phyloP scores from a whole-genome alignment of 805 yeast species.

The Zygotorulaspora sp. region DNA sequence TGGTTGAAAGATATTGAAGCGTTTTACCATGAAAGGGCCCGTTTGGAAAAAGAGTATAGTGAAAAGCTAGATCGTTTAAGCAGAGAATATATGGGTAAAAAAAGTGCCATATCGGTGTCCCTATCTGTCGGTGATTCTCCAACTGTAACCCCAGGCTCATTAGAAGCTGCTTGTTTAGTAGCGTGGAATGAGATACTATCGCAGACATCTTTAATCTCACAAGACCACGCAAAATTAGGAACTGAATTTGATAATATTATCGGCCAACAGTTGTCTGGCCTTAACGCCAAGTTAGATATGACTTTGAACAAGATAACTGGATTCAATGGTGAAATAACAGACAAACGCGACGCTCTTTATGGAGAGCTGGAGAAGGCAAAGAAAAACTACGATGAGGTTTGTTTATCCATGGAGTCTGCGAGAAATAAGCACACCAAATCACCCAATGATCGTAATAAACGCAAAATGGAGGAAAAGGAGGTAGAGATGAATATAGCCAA shows the following conservation, averaged over 20 bases:
- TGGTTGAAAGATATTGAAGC: conserved; percentile 77
- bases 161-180: conserved; percentile 81
- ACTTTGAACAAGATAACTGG: conserved; percentile 52
- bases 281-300: conserved; percentile 50
- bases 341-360: conserved; percentile 36
- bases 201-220: conserved; percentile 76
- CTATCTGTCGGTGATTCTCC: conserved; percentile 91
- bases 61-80: conserved; percentile 58
- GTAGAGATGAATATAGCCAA: conserved; percentile 84
- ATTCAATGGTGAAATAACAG: conserved; percentile 55
- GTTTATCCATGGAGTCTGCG: conserved; percentile 74
- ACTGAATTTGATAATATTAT: conserved; percentile 56
- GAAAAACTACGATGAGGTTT: conserved; percentile 71
- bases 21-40: conserved; percentile 79
- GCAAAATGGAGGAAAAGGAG: conserved; percentile 56
- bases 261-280: conserved; percentile 53
- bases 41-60: conserved; percentile 79
- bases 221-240: conserved; percentile 57
- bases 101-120: conserved; percentile 60
- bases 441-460: conserved; percentile 45
- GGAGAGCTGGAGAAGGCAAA: conserved; percentile 42
- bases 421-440: conserved; percentile 68
- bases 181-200: conserved; percentile 86
- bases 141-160: conserved; percentile 86
- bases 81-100: conserved; percentile 66